Evolutionary conservation across 805 yeast species (phyloP), one percentile per base, ranked within the genome.

Genomic region (Pichia exigua): DNA sequence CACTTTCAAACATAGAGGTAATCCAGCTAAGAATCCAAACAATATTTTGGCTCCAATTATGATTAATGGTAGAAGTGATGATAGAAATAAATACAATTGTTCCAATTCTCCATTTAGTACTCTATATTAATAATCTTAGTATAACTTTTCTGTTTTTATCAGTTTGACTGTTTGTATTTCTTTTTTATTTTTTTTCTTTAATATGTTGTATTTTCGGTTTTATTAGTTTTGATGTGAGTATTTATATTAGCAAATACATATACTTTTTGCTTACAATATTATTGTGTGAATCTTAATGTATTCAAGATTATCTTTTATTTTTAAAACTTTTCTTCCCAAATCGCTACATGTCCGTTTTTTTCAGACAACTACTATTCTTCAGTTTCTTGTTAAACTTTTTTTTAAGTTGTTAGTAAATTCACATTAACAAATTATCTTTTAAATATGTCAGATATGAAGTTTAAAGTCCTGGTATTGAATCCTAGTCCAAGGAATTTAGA

Each of bases 1-100:
- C 69, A 94, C 99, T 1, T 94, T 89, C 72, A 87, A 88, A 68
- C 99, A 95, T 67, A 86, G 83, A 61, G 70, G 71, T 51, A 78
- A 78, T 56, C 83, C 83, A 39, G 77, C 75, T 59, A 73, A 75
- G 49, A 76, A 76, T 50, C 59, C 71, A 10, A 61, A 56, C 45
- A 65, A 62, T 49, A 69, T 69, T 27, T 54, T 69, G 39, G 64
- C 66, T 21, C 69, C 70, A 38, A 61, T 67, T 26, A 48, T 65
- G 26, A 50, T 61, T 40, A 65, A 64, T 54, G 56, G 61, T 43
- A 58, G 57, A 45, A 52, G 47, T 39, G 52, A 58, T 43, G 54
- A 56, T 26, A 54, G 61, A 39, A 60, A 61, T 32, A 13, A 17
- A 2, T 55, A 57, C 39, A 58, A 58, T 46, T 60, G 65, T 20